phyloP scores from a whole-genome alignment of 495 filamentous ascomycete genomes.

The Entonaema liquescens region DNA sequence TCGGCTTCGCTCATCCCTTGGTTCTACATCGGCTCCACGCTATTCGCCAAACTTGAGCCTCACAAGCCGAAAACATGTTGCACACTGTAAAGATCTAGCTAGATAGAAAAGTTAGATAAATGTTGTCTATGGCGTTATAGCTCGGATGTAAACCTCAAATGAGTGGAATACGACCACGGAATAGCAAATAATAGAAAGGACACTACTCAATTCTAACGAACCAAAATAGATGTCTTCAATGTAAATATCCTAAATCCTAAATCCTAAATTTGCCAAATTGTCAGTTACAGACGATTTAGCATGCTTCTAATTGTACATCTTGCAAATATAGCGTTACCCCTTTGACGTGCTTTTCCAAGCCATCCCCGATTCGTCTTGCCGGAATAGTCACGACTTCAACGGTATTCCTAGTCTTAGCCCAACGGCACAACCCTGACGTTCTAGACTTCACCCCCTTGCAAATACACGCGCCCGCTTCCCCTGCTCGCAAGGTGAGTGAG shows the following conservation, averaged over 20 bases:
- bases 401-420: background rate
- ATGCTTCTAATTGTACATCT: background rate
- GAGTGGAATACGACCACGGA: no score
- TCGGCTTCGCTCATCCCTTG: background rate
- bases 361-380: conserved; percentile 17
- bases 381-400: conserved; percentile 4
- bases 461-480: background rate
- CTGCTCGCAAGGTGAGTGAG: background rate
- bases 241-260: background rate
- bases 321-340: background rate
- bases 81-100: background rate
- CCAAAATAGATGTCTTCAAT: background rate
- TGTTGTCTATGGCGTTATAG: background rate
- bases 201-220: background rate
- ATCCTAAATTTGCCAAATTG: background rate
- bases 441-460: background rate
- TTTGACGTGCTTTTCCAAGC: background rate
- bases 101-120: background rate
- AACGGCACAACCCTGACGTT: background rate
- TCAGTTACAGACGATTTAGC: background rate
- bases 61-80: background rate
- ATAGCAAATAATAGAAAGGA: background rate
- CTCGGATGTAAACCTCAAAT: no score
- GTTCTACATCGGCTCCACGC: background rate
- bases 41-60: background rate